Percentiles rank a stretch among this genome's conserved stretches.
Evolutionary conservation across 2,329 filamentous ascomycete genomes (phyloP).

Genomic region (Pseudocercospora vitis): DNA sequence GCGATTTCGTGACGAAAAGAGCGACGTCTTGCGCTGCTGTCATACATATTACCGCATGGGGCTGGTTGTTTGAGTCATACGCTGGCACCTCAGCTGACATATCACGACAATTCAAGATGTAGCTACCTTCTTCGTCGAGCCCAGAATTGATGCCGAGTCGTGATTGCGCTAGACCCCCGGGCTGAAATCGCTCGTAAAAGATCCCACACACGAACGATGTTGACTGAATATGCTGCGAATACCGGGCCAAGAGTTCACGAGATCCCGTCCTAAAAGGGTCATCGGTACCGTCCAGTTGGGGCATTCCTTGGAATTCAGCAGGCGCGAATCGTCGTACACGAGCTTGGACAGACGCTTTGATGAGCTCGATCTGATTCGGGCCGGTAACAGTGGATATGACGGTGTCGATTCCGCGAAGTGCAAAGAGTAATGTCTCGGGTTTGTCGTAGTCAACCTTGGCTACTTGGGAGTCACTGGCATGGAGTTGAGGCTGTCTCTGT

Average conservation of each 20-base stretch:
- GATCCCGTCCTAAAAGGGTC: slow-evolving; percentile 62
- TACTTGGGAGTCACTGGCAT: slow-evolving; percentile 62
- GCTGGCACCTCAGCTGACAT: slow-evolving; percentile 60
- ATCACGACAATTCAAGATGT: slow-evolving; percentile 57
- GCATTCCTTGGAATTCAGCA: slow-evolving; percentile 70
- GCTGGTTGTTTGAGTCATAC: slow-evolving; percentile 51
- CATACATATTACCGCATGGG: slow-evolving; percentile 59
- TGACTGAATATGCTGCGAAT: slow-evolving; percentile 60
- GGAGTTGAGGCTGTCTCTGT: slow-evolving; percentile 57
- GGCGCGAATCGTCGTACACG: slow-evolving; percentile 70
- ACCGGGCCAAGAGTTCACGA: slow-evolving; percentile 57
- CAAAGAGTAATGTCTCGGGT: slow-evolving; percentile 59
- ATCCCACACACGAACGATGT: slow-evolving; percentile 73
- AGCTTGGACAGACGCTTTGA: slow-evolving; percentile 66
- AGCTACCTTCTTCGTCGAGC: slow-evolving; percentile 60
- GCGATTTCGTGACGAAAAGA: slow-evolving; percentile 67
- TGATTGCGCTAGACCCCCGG: slow-evolving; percentile 61
- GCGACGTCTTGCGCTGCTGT: slow-evolving; percentile 70
- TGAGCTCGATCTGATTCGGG: slow-evolving; percentile 65
- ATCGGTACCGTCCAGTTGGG: slow-evolving; percentile 54
- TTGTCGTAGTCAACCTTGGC: slow-evolving; percentile 67
- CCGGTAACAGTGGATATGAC: slow-evolving; percentile 74
- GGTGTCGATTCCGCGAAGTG: slow-evolving; percentile 69
- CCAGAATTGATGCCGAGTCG: slow-evolving; percentile 57
- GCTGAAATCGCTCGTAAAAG: slow-evolving; percentile 73